Base-by-base conservation (phyloP, 1,139 yeast species). In the Diutina mesorugosa region DNA sequence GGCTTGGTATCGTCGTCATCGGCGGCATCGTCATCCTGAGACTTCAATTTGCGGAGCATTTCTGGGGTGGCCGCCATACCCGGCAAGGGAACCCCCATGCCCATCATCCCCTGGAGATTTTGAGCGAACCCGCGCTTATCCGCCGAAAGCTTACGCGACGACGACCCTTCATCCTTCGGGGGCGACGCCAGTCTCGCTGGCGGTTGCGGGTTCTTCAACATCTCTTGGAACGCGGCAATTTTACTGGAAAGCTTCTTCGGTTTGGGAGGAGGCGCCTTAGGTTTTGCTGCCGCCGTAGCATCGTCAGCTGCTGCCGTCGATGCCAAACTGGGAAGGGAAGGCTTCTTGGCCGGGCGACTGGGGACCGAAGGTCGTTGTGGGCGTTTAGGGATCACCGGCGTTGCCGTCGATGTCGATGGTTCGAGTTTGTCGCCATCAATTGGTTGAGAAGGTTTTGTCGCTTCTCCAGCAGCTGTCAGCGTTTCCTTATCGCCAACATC, bases 141-240 rank as follows among this genome's bases (percentile, higher is more conserved):
- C 0, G 69, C 59, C 3, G 76, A 71, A 51, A 69, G 64, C 57
- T 66, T 69, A 4, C 28, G 16, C 26, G 59, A 61, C 26, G 59
- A 61, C 57, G 45, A 28, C 55, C 47, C 51, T 53, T 10, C 18
- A 48, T 55, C 47, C 30, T 52, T 41, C 50, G 57, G 69, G 47
- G 60, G 56, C 3, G 63, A 58, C 45, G 60, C 57, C 7, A 62
- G 57, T 6, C 57, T 57, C 5, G 58, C 61, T 12, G 41, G 41
- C 9, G 61, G 63, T 26, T 47, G 51, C 6, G 51, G 51, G 55
- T 69, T 70, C 56, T 78, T 78, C 58, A 85, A 72, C 85, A 84
- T 79, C 64, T 85, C 86, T 64, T 86, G 95, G 66, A 87, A 86
- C 0, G 90, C 90, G 1, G 91, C 90, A 59, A 87, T 87, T 61